Evolutionary conservation across 306 rosid species (phyloP), one percentile per base, ranked within the genome.

Genomic region (Purshia tridentata): DNA sequence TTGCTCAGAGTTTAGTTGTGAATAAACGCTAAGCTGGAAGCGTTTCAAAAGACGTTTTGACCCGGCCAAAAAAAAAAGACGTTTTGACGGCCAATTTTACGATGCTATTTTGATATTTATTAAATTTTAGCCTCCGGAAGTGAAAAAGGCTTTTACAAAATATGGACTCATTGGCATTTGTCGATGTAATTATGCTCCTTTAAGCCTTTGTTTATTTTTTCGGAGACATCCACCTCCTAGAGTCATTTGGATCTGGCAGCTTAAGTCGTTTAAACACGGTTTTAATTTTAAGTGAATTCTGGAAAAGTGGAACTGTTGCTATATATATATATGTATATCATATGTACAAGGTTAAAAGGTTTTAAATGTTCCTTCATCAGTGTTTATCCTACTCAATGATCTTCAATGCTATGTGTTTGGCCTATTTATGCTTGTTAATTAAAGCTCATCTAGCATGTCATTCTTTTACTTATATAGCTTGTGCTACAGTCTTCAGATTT

Each of bases 221-320:
- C 35, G 35, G 35, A 29, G 35, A 29, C 6, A 67, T 52, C 46
- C 35, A 19, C 4, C 19, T 23, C 19, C 3, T 47, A 15, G 39
- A 65, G 64, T 52, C 15, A 50, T 51, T 61, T 69, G 80, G 75
- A 77, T 61, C 76, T 55, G 66, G 55, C 50, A 51, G 65, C 55
- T 69, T 11, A 16, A 22, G 54, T 13, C 49, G 58, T 68, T 20
- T 2, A 51, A 22, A 22, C 18, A 14, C 6, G 11, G 20, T 42
- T 13, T 44, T 61, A 35, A 8, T 70, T 62, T 46, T 4, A n/a
- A 40, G 15, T 54, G 22, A 22, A 18, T 65, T 44, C 4, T 44
- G 14, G 20, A 40, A 41, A n/a, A 16, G n/a, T 35, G 44, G 20
- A 66, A 59, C 13, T 19, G 59, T 19, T 19, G 13, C 4, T 18